Base-by-base conservation (phyloP, 257 asterid genomes). In the Plantago elongata region DNA sequence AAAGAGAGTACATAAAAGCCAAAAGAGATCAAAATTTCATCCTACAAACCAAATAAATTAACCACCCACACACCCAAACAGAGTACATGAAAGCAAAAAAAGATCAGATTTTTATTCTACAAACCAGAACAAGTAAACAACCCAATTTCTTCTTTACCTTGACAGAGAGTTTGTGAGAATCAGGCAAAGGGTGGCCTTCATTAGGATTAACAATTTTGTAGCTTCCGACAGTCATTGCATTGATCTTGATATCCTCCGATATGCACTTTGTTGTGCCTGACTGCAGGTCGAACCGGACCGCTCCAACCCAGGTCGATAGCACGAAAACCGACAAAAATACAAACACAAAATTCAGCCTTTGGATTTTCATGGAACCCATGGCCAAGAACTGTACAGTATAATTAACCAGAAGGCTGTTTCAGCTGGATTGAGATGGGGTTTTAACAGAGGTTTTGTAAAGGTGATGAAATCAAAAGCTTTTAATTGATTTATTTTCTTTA, bases 201-300 rank as follows among this genome's bases (percentile, higher is more conserved):
- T 63, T 80, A 55, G 86, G 85, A 65, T 89, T 89, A 17, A 92
- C 94, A 45, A 89, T 72, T 34, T 89, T 91, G 68, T 92, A 92
- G 51, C 89, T 92, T 51, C 97, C 99, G 29, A 92, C 95, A 42
- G 96, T 92, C 99, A 92, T 92, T 14, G 96, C 75, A 77, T 84
- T 85, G 67, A 82, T 75, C 81, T 89, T 87, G 59, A 92, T 83
- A 34, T 92, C 96, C 78, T 92, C 99, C 51, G 99, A 74, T 81
- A 92, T 92, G 80, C 99, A 92, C 76, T 92, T 92, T n/a, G 95
- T 79, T 38, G 72, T 86, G 54, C 97, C 95, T 65, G 97, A 86
- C 66, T 78, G 77, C 75, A 91, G 77, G 69, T 91, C 97, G 77
- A 92, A 92, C 60, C 86, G 87, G 79, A 88, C 75, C 70, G 97